Base-by-base conservation (phyloP, 208 protist species). In the Angomonas deanei region DNA sequence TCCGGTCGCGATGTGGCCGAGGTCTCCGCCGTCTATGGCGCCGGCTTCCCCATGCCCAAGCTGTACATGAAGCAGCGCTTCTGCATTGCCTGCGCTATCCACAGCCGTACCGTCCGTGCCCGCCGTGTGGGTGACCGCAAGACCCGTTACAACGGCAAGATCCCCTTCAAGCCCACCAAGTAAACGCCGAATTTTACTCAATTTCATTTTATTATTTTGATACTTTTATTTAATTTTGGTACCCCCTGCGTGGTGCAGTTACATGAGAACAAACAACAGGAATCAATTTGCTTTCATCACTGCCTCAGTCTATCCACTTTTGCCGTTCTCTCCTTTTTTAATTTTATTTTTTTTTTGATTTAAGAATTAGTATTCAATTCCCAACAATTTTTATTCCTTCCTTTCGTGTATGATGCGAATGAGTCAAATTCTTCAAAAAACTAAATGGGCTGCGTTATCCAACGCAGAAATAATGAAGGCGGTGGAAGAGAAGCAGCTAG, bases 11-110 rank as follows among this genome's bases (percentile, higher is more conserved):
- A 99, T 92, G 97, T 99, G 59, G 82, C 83, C 23, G 98, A 99
- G 72, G 89, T 94, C 56, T 97, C 87, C 63, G 87, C 78, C 52
- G 70, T 98, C 62, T 96, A 97, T 72, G 84, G 97, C 27, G 76
- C 84, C 72, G 88, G 80, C 65, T 96, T 93, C 80, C 79, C 80
- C 61, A 93, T 99, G 71, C 98, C 98, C 61, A 99, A 99, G 96
- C 82, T 99, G 55, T 99, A 99, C 94, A 88, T 98, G 78, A 99
- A 99, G 94, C 83, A 98, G 79, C 93, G 98, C 82, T 99, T 99
- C 94, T 99, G 98, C 91, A 97, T 99, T 61, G 98, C 98, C 24
- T 99, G 98, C 91, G 98, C 98, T 65, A 98, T 99, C 74, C 98
- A 99, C 96, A 95, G 94, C 78, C 96, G 97, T 69, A 92, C 98